These are phyloP conservation scores for Stenocarpella maydis DNA, from an alignment of 2,329 filamentous ascomycete genomes.

Conservation along the genomic window DNA sequence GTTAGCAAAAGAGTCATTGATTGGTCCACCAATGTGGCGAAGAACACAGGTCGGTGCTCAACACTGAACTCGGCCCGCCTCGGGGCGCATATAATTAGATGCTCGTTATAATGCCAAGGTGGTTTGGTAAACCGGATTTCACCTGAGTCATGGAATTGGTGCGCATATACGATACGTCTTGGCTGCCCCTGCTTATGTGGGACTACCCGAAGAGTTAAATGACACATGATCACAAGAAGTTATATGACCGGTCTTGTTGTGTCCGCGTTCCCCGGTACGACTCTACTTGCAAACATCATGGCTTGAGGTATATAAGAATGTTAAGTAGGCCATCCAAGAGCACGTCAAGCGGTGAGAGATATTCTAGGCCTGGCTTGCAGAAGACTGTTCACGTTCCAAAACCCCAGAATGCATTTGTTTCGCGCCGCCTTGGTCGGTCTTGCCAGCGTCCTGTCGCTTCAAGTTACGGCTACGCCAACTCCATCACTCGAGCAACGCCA, in stretches of 20 bases:
- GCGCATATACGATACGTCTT: conserved; percentile 14
- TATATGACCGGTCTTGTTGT: background rate
- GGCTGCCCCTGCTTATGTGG: conserved; percentile 22
- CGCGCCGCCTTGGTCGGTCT: background rate
- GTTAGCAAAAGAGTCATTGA: background rate
- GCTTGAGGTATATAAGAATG: background rate
- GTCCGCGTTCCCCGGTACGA: background rate
- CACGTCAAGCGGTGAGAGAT: too few species aligned
- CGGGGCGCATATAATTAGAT: conserved; percentile 3
- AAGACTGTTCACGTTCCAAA: background rate
- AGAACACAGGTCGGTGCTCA: background rate
- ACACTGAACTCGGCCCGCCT: background rate
- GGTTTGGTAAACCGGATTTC: background rate
- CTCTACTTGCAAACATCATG: background rate
- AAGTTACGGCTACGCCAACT: conserved; percentile 14
- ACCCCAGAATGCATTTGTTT: background rate
- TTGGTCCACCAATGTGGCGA: background rate
- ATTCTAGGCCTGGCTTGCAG: background rate
- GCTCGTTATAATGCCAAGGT: conserved; percentile 9
- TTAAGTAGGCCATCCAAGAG: too few species aligned
- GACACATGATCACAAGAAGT: conserved; percentile 23
- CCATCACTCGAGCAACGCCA: conserved; percentile 7
- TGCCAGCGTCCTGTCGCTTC: background rate
- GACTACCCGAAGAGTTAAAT: background rate
- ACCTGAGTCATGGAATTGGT: conserved; percentile 6